A percentile compares a stretch with the other conserved stretches of the same genome.
Evolutionary conservation across 768 basidiomycete genomes (phyloP).

Genomic region (Albatrellus ellisii): DNA sequence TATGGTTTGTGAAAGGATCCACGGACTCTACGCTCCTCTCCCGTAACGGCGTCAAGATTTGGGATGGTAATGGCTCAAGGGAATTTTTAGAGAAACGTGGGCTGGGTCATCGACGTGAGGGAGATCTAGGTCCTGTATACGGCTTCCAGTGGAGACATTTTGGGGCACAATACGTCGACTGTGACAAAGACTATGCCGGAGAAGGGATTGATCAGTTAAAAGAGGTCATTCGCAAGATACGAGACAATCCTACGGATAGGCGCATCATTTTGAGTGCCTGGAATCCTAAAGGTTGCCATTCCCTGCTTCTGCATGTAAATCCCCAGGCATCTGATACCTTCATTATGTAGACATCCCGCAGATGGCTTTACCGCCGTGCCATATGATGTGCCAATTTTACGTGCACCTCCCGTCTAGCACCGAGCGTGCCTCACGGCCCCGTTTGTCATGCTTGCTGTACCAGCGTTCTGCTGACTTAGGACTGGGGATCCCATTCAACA

Average conservation of each 20-base stretch:
- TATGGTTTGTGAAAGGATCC: slow-evolving; percentile 84
- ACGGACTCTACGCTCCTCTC: slow-evolving; percentile 73
- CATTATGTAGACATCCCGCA: slow-evolving; percentile 57
- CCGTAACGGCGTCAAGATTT: slow-evolving; percentile 83
- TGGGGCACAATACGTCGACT: slow-evolving; percentile 70
- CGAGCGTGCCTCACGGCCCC: slow-evolving; percentile 37
- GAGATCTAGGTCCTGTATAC: slow-evolving; percentile 94
- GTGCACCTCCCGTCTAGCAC: slow-evolving; percentile 67
- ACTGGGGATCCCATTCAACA: slow-evolving; percentile 97
- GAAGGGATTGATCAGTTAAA: slow-evolving; percentile 86
- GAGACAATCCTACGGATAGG: slow-evolving; percentile 83
- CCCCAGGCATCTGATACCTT: slow-evolving; percentile 3
- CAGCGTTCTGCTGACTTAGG: slow-evolving; percentile 96
- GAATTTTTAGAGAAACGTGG: slow-evolving; percentile 81
- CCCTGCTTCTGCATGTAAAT: not conserved
- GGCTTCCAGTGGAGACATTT: slow-evolving; percentile 97
- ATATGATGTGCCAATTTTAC: slow-evolving; percentile 99
- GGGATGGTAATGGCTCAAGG: slow-evolving; percentile 92
- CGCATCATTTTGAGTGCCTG: slow-evolving; percentile 93
- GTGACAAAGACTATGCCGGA: slow-evolving; percentile 63
- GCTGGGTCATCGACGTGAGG: slow-evolving; percentile 71
- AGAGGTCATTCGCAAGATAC: slow-evolving; percentile 87
- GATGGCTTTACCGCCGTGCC: slow-evolving; percentile 98
- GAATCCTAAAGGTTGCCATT: slow-evolving; percentile 82
- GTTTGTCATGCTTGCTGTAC: slow-evolving; percentile 91